Evolutionary conservation across 345 rosid species (phyloP).

Genomic region (Citrus inodora): DNA sequence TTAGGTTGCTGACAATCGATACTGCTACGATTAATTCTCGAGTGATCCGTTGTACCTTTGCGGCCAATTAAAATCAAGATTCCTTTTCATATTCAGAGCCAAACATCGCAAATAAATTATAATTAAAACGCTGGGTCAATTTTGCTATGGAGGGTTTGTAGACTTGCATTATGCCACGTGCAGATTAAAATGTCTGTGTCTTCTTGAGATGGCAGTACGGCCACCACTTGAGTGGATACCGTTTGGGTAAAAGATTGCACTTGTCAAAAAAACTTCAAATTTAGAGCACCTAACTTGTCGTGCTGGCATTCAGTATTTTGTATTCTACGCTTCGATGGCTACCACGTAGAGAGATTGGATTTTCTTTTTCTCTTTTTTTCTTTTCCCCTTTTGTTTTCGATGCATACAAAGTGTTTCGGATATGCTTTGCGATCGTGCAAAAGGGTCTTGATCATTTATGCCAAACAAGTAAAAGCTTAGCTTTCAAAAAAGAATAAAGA

Average conservation of each 20-base stretch:
- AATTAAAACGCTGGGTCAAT: constrained; percentile 6
- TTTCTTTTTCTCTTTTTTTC: background rate
- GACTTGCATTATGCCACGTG: constrained; percentile 26
- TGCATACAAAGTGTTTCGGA: background rate
- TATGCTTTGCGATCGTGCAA: background rate
- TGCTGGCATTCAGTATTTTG: background rate
- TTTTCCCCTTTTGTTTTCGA: background rate
- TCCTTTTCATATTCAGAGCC: background rate
- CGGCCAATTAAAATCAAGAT: background rate
- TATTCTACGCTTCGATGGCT: background rate
- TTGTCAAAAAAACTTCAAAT: background rate
- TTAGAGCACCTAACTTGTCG: background rate
- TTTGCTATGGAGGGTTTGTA: background rate
- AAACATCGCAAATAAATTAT: background rate
- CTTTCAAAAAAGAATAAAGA: background rate
- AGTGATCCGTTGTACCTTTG: no score
- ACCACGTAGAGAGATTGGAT: background rate
- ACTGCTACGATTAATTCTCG: no score
- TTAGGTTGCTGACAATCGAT: background rate
- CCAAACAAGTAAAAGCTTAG: background rate
- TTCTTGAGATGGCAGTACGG: constrained; percentile 4
- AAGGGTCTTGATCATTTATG: background rate
- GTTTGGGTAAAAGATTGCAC: background rate
- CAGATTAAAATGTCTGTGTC: background rate
- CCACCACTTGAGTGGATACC: background rate